Conservation (phyloP, 148 eudicot genomes). For the Vaccinium darrowii region DNA sequence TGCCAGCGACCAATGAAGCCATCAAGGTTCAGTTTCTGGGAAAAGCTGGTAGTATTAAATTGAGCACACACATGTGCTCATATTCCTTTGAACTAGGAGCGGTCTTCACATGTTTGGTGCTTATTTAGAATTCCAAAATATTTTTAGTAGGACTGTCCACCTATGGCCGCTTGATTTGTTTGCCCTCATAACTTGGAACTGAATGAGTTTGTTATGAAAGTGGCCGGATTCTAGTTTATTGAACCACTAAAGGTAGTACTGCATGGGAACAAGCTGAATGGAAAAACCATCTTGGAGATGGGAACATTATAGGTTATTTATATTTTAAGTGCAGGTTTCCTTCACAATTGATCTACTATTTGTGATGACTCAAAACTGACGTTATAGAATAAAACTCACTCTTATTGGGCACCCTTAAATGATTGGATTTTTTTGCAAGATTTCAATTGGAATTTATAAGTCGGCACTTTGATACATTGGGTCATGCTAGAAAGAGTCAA, state of each 20-base stretch:
- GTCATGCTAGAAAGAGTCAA: neutral
- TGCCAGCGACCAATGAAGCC: neutral
- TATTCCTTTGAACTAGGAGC: neutral
- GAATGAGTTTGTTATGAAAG: neutral
- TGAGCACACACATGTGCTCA: neutral
- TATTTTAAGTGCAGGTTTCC: neutral
- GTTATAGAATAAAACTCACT: neutral
- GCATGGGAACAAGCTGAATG: neutral
- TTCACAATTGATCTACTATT: neutral
- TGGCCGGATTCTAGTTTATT: neutral
- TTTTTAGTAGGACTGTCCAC: neutral
- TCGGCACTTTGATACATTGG: neutral
- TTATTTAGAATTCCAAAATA: neutral
- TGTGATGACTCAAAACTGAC: neutral
- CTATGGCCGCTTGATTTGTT: neutral
- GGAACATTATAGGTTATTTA: neutral
- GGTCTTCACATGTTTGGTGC: neutral
- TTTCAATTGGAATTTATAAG: neutral
- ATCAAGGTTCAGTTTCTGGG: neutral
- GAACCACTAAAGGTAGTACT: neutral
- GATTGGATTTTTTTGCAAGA: neutral
- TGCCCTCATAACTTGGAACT: neutral
- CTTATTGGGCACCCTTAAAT: neutral
- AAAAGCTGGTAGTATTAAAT: neutral
- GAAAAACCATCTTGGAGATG: slow-evolving; percentile 1